Evolutionary conservation across 2,329 filamentous ascomycete genomes (phyloP).

Genomic region (Monosporascus sp.): DNA sequence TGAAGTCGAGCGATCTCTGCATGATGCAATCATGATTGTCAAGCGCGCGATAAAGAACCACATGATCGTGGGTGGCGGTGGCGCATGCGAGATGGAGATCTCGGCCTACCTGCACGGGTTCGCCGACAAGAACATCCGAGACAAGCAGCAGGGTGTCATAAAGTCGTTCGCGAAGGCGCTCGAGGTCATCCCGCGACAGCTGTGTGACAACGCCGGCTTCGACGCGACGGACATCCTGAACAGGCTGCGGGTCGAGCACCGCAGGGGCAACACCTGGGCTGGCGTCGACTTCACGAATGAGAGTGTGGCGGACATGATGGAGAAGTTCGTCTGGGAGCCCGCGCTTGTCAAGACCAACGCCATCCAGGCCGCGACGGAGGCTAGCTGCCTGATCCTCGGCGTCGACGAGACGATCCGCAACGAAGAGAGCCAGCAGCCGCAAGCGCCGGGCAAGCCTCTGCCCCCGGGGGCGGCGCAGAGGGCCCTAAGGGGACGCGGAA

Average conservation of each 20-base stretch:
- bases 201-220: conserved; percentile 98
- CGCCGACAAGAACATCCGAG: conserved; percentile 84
- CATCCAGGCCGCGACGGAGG: conserved; percentile 92
- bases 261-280: conserved; percentile 87
- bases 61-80: conserved; percentile 90
- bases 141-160: conserved; percentile 97
- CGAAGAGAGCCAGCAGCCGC: conserved; percentile 82
- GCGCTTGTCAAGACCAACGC: conserved; percentile 95
- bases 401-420: conserved; percentile 99
- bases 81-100: conserved; percentile 93
- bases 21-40: conserved; percentile 99
- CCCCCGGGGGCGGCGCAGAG: conserved; percentile 83
- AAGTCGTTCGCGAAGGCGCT: conserved; percentile 97
- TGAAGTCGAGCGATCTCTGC: conserved; percentile 93
- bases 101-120: conserved; percentile 89
- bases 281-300: conserved; percentile 94
- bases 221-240: conserved; percentile 98
- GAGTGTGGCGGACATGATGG: conserved; percentile 90
- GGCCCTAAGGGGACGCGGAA: conserved; percentile 75
- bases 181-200: conserved; percentile 91
- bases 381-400: conserved; percentile 87
- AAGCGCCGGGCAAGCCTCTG: conserved; percentile 70
- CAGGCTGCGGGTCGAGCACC: conserved; percentile 90
- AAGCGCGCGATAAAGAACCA: conserved; percentile 96
- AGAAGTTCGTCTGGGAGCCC: conserved; percentile 95